Base-by-base conservation (phyloP, 129 eudicot species). In the Calendula officinalis region DNA sequence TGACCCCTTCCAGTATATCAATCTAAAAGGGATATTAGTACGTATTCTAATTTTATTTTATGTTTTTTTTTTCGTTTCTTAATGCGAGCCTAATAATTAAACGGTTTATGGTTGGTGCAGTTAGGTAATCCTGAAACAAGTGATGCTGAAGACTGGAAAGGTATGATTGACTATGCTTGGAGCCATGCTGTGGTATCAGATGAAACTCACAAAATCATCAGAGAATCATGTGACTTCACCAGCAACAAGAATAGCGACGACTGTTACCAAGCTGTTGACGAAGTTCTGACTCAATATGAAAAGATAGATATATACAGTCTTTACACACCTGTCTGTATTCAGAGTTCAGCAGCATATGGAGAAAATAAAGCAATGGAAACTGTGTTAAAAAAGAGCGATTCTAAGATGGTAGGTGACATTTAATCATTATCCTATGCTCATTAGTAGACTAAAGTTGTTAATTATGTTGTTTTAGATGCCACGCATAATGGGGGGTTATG, bases 111-210 rank as follows among this genome's bases (percentile, higher is more conserved):
- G 1, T 13, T 63, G 8, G 34, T 66, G 71, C 71, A 90, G 97
- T 62, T 89, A 67, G 97, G 97, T 6, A 89, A 89, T 62, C 97
- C 97, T n/a, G 97, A 86, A 75, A 86, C 97, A 16, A 58, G 77
- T 68, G 89, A 90, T 54, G 84, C 97, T 40, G 91, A 90, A 68
- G 97, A 90, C 76, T 86, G 84, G 95, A 75, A 65, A 67, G 97
- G 95, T n/a, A 46, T 86, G 46, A 84, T 86, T 71, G 97, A 90
- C 60, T 90, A 86, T 71, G 97, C 97, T 8, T 90, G 97, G 97
- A 90, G 97, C 79, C 97, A 90, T 64, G 97, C 97, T 8, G 86
- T 90, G n/a, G 84, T 90, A 61, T 90, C 97, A 4, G 91, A 90
- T 51, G 95, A 90, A 80, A 90, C 97, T 57, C 83, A 90, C 63